A percentile compares a stretch with the other conserved stretches of the same genome.
phyloP scores from a whole-genome alignment of 129 eudicot species.

The Pseudognaphalium luteoalbum region DNA sequence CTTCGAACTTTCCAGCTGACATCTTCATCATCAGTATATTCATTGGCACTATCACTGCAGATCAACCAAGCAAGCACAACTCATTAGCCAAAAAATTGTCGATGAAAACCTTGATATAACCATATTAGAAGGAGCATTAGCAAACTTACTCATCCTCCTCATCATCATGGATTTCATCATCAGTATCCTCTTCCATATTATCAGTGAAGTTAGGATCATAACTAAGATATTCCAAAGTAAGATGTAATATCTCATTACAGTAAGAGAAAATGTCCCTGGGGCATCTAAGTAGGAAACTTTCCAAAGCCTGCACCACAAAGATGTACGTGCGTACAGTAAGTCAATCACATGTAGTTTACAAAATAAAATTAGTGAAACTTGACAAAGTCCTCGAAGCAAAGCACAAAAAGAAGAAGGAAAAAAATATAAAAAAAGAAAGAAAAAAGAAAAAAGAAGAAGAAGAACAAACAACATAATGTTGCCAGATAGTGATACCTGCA shows the following conservation, averaged over 20 bases:
- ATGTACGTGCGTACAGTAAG: not conserved
- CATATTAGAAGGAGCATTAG: not conserved
- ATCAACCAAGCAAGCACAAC: constrained; percentile 27
- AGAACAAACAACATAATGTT: constrained; percentile 14
- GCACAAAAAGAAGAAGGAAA: not conserved
- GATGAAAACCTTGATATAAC: not conserved
- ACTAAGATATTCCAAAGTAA: constrained; percentile 84
- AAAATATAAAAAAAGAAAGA: not conserved
- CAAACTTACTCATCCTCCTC: constrained; percentile 95
- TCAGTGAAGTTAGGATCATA: constrained; percentile 99
- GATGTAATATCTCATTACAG: constrained; percentile 80
- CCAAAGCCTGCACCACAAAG: constrained; percentile 70
- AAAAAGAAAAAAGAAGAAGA: too few relatives aligned
- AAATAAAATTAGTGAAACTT: not conserved
- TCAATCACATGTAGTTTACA: constrained; percentile 4
- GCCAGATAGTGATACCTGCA: constrained; percentile 64
- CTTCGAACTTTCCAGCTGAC: constrained; percentile 96
- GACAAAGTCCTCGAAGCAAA: not conserved
- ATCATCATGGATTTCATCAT: constrained; percentile 73
- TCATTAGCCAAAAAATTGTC: constrained; percentile 20
- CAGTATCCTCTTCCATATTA: constrained; percentile 97
- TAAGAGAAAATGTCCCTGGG: constrained; percentile 86
- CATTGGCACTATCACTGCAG: constrained; percentile 92
- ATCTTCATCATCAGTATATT: constrained; percentile 97
- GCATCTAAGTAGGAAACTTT: constrained; percentile 93